These are phyloP conservation scores for Botryotinia globosa DNA, from an alignment of 2,329 filamentous ascomycete genomes.

Conservation along the genomic window DNA sequence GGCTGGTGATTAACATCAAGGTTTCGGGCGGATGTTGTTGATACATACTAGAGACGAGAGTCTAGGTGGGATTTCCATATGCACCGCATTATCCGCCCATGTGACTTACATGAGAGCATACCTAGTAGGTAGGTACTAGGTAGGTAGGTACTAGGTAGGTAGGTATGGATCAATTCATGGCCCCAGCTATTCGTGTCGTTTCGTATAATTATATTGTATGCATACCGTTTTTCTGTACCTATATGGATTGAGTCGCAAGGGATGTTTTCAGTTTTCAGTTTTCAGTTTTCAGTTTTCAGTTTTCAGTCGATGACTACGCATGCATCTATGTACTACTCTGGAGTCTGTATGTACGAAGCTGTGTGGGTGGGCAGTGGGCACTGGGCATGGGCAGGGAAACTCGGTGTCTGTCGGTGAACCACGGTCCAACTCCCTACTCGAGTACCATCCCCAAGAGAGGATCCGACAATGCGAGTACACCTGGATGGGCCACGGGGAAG, in stretches of 20 bases:
- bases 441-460: not conserved
- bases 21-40: not conserved
- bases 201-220: not conserved
- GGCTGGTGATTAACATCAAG: slow-evolving; percentile 3
- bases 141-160: too few relatives aligned
- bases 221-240: slow-evolving; percentile 13
- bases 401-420: slow-evolving; percentile 11
- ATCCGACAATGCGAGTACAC: not conserved
- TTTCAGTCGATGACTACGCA: not conserved
- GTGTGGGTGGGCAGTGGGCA: too few relatives aligned
- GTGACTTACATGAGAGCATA: not conserved
- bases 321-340: too few relatives aligned
- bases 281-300: too few relatives aligned
- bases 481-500: not conserved
- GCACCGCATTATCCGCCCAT: slow-evolving; percentile 4
- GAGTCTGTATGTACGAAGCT: not conserved
- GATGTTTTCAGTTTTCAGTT: not conserved
- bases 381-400: too few relatives aligned
- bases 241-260: not conserved
- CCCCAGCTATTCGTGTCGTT: not conserved
- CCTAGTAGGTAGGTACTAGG: too few relatives aligned
- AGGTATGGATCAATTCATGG: not conserved
- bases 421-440: not conserved
- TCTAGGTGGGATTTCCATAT: not conserved
- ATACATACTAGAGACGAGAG: too few relatives aligned